Evolutionary conservation across 768 basidiomycete species (phyloP), one percentile per base, ranked within the genome.

Genomic region (Lentinula lateritia): DNA sequence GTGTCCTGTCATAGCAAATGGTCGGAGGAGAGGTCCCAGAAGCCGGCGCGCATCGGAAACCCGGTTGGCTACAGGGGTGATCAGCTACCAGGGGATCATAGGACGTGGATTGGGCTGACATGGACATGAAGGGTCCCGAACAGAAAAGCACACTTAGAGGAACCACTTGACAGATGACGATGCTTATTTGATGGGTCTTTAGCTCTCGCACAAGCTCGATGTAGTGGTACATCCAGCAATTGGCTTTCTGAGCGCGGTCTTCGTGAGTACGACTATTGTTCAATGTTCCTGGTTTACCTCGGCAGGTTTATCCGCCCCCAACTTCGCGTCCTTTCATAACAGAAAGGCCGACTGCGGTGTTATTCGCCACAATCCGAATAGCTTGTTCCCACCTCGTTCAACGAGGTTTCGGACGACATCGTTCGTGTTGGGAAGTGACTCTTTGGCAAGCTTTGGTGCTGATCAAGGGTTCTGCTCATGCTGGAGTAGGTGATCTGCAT

Each of bases 291-390:
- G 41, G 55, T 56, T 48, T 35, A 45, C 34, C 16, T 50, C 6
- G 32, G 16, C 34, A 36, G 48, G 13, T 34, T 34, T 46, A 59
- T 23, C 58, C 58, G 48, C 58, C 58, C 56, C 58, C 58, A 59
- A 59, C 45, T 20, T 59, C 58, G 43, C 13, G 46, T 18, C 58
- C 35, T 59, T 46, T 59, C 35, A 48, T 36, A 0, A 59, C 58
- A 59, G 58, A 59, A 50, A 59, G 58, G 46, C 58, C 32, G 58
- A 50, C 43, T 59, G 39, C 46, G 58, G 18, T 56, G 58, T 43
- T 36, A 28, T 50, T 59, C 58, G 58, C 58, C 23, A 28, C 48
- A 34, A 39, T 36, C 36, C 38, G 28, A 50, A 0, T 50, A 59
- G 35, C 28, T 48, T 15, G 43, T 46, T 59, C 48, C 45, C 58